Conservation (phyloP, 2,329 filamentous ascomycete genomes). For the Colletotrichum viniferum region DNA sequence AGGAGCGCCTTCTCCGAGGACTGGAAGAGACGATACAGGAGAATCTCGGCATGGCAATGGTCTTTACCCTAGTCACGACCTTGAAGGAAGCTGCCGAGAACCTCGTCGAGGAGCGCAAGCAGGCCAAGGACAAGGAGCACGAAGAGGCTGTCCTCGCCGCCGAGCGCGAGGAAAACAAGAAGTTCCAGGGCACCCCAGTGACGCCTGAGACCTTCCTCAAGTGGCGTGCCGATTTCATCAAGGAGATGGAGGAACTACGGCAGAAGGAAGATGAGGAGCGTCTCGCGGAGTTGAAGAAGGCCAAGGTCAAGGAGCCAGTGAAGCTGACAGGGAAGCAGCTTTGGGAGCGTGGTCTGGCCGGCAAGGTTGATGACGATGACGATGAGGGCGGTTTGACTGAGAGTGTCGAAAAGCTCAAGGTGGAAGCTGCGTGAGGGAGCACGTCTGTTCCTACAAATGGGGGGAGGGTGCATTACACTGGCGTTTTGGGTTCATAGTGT, state of each 20-base stretch:
- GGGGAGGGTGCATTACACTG: neutral
- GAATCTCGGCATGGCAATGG: conserved; percentile 96
- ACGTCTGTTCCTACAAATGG: neutral
- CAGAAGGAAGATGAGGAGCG: conserved; percentile 75
- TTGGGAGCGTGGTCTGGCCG: conserved; percentile 76
- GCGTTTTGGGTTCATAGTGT: conserved; percentile 4
- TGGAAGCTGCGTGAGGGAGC: conserved; percentile 53
- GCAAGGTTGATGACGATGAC: conserved; percentile 69
- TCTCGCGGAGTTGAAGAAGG: conserved; percentile 81
- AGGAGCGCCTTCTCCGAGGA: conserved; percentile 71
- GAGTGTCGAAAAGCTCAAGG: conserved; percentile 73
- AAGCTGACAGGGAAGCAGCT: conserved; percentile 76
- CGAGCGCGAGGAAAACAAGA: conserved; percentile 93
- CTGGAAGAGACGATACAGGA: conserved; percentile 82
- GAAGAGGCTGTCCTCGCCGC: conserved; percentile 61
- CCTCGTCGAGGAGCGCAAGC: conserved; percentile 76
- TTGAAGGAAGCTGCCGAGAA: conserved; percentile 92
- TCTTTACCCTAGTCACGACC: conserved; percentile 87
- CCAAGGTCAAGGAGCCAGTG: conserved; percentile 74
- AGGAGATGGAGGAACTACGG: conserved; percentile 80
- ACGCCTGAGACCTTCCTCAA: conserved; percentile 83
- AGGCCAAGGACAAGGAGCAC: conserved; percentile 61
- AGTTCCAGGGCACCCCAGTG: conserved; percentile 91
- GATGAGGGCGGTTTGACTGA: conserved; percentile 67
- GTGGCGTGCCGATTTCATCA: conserved; percentile 80